Percentiles rank a stretch among this genome's conserved stretches.
These are phyloP conservation scores for Wilhelminamyces savonicus DNA, from an alignment of 805 yeast genomes.

Conservation along the genomic window DNA sequence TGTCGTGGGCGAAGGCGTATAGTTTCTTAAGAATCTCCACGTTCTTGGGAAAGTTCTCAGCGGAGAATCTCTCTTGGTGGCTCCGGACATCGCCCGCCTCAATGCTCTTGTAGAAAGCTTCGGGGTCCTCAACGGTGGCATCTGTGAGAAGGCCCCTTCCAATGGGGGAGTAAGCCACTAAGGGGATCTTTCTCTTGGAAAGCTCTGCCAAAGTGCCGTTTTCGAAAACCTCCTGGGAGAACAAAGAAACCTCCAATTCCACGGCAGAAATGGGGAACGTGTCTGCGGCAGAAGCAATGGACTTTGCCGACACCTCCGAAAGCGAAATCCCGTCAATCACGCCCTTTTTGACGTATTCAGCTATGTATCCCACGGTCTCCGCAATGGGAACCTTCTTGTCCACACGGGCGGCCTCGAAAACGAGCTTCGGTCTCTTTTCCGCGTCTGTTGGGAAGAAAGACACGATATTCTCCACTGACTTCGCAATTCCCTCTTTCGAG, in stretches of 20 bases:
- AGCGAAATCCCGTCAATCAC: constrained; percentile 65
- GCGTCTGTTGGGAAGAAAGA: constrained; percentile 21
- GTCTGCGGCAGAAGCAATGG: constrained; percentile 53
- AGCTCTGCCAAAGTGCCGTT: constrained; percentile 63
- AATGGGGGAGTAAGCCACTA: constrained; percentile 79
- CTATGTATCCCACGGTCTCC: constrained; percentile 50
- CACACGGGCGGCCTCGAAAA: constrained; percentile 69
- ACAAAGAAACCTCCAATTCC: constrained; percentile 75
- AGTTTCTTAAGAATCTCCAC: constrained; percentile 42
- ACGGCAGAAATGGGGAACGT: constrained; percentile 58
- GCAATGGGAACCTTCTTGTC: constrained; percentile 53
- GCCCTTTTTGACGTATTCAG: constrained; percentile 57
- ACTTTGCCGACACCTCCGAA: constrained; percentile 61
- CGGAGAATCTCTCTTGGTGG: constrained; percentile 46
- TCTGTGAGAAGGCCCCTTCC: constrained; percentile 79
- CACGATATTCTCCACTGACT: constrained; percentile 41
- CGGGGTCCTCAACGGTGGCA: constrained; percentile 31
- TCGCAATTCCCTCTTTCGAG: constrained; percentile 38
- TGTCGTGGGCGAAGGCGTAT: constrained; percentile 41
- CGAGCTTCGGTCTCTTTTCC: constrained; percentile 25
- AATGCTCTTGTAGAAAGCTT: constrained; percentile 33
- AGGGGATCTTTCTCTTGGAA: constrained; percentile 53
- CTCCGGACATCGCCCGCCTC: constrained; percentile 52
- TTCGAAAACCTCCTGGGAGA: constrained; percentile 51
- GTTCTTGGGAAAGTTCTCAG: constrained; percentile 54